Conservation (phyloP, 352 stramenopile species). For the Pythium volutum region DNA sequence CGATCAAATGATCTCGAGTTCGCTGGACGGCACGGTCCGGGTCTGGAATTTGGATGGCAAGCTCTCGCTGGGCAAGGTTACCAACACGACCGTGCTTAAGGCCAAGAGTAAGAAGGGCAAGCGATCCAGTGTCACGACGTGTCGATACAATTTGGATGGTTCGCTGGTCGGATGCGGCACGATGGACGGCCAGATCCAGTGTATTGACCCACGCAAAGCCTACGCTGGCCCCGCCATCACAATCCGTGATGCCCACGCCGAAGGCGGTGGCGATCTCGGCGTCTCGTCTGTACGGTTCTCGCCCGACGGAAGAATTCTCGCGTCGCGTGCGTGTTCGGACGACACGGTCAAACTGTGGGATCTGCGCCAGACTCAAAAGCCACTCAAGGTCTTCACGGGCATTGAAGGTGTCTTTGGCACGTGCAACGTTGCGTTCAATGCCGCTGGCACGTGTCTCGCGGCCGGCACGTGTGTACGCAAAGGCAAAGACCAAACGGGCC, state of each 20-base stretch:
- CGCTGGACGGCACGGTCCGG: slow-evolving; percentile 74
- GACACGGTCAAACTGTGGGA: slow-evolving; percentile 86
- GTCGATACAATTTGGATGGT: slow-evolving; percentile 63
- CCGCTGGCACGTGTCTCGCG: slow-evolving; percentile 60
- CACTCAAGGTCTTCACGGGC: slow-evolving; percentile 54
- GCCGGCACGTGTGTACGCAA: slow-evolving; percentile 73
- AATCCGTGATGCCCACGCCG: slow-evolving; percentile 67
- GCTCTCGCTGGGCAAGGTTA: slow-evolving; percentile 67
- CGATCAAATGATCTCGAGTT: slow-evolving; percentile 80
- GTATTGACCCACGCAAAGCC: slow-evolving; percentile 66
- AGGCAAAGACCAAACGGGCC: slow-evolving; percentile 44
- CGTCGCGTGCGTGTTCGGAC: slow-evolving; percentile 68
- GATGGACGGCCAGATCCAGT: slow-evolving; percentile 79
- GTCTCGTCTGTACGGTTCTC: slow-evolving; percentile 79
- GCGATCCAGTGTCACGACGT: slow-evolving; percentile 70
- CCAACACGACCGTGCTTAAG: slow-evolving; percentile 82
- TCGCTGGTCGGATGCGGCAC: slow-evolving; percentile 57
- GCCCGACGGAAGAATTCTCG: slow-evolving; percentile 54
- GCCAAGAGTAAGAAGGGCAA: slow-evolving; percentile 76
- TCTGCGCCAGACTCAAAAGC: slow-evolving; percentile 52
- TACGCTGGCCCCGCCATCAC: slow-evolving; percentile 61
- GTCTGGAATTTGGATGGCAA: slow-evolving; percentile 75
- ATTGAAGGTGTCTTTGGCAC: slow-evolving; percentile 74
- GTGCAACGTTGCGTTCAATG: slow-evolving; percentile 81
- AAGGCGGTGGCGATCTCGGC: slow-evolving; percentile 62